Conservation (phyloP, 2,329 filamentous ascomycete genomes). For the Sclerotinia nivalis region DNA sequence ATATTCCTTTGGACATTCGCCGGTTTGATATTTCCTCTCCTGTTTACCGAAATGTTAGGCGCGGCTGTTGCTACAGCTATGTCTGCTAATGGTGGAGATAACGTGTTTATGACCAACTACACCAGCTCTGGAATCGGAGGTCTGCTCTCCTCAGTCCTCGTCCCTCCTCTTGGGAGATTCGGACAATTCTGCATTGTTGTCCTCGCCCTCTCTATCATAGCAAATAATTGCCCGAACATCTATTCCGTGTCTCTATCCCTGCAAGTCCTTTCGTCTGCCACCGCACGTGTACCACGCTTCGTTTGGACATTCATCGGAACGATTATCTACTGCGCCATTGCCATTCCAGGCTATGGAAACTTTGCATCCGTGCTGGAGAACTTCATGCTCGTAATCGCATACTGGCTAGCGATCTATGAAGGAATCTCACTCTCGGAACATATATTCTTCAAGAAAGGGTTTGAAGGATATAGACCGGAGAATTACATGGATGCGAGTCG, state of each 20-base stretch:
- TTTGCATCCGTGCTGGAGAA: conserved; percentile 67
- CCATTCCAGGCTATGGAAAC: conserved; percentile 66
- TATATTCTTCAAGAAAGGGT: conserved; percentile 64
- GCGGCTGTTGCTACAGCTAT: conserved; percentile 69
- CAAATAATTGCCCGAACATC: conserved; percentile 71
- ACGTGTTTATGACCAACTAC: conserved; percentile 59
- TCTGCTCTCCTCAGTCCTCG: conserved; percentile 60
- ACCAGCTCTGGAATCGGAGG: conserved; percentile 61
- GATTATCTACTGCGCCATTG: conserved; percentile 64
- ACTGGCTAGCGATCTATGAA: conserved; percentile 75
- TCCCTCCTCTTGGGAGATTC: conserved; percentile 65
- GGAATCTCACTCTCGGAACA: conserved; percentile 48
- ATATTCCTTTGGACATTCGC: conserved; percentile 69
- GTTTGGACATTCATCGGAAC: conserved; percentile 65
- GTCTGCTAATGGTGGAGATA: conserved; percentile 52
- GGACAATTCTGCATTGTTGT: conserved; percentile 72
- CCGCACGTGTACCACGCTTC: conserved; percentile 65
- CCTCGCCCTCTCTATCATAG: conserved; percentile 65
- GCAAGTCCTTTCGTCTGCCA: conserved; percentile 61
- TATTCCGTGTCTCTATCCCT: conserved; percentile 70
- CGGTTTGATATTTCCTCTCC: conserved; percentile 69
- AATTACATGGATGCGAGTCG: conserved; percentile 57
- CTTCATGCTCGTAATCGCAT: conserved; percentile 69
- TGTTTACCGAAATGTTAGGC: conserved; percentile 74
- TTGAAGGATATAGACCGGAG: conserved; percentile 58